Evolutionary conservation across 805 yeast genomes (phyloP).

Genomic region (Zygosaccharomyces kombuchaensis): DNA sequence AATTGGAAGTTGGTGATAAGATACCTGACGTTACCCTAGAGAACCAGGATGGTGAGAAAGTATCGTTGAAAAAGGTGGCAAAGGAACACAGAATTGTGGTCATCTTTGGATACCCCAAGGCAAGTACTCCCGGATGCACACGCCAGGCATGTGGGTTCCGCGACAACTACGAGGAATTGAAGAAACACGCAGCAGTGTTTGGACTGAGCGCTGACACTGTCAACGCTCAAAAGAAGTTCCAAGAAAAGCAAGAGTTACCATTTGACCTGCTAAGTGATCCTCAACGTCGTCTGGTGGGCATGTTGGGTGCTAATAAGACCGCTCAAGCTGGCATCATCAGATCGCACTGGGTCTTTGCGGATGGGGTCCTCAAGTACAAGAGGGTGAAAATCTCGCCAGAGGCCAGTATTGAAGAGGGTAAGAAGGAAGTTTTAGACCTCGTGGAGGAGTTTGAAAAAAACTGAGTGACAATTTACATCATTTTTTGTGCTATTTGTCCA

Average conservation of each 20-base stretch:
- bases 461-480: not conserved
- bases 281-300: constrained; percentile 56
- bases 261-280: constrained; percentile 79
- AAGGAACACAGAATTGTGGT: constrained; percentile 44
- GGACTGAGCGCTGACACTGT: constrained; percentile 86
- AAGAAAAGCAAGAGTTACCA: constrained; percentile 65
- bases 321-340: constrained; percentile 70
- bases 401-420: constrained; percentile 55
- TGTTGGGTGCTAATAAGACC: constrained; percentile 77
- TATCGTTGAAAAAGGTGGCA: constrained; percentile 44
- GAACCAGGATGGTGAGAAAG: constrained; percentile 66
- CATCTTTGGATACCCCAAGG: constrained; percentile 80
- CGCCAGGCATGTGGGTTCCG: constrained; percentile 90
- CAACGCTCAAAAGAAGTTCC: constrained; percentile 70
- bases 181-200: constrained; percentile 48
- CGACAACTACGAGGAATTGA: constrained; percentile 46
- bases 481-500: not conserved
- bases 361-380: constrained; percentile 56
- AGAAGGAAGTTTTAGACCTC: constrained; percentile 48
- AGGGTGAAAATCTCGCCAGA: constrained; percentile 47
- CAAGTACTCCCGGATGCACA: constrained; percentile 95
- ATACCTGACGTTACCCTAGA: constrained; percentile 60
- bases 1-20: constrained; percentile 51
- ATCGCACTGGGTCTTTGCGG: constrained; percentile 86
- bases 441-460: constrained; percentile 22